Conservation (phyloP, 176 grass and related monocot genomes). For the Dactylis glomerata region DNA sequence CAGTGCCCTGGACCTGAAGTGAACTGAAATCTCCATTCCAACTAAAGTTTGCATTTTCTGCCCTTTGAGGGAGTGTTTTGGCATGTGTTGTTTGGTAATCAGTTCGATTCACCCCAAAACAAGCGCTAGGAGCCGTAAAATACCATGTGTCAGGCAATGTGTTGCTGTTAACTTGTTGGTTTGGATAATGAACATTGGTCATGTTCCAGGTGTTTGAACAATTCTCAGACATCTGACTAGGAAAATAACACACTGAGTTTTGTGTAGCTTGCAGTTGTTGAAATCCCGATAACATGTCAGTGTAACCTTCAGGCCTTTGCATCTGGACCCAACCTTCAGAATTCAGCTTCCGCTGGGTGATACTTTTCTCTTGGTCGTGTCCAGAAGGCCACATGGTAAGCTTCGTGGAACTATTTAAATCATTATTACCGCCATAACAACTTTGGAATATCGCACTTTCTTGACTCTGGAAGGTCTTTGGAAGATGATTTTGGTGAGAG, state of each 20-base stretch:
- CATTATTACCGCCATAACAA: slow-evolving; percentile 13
- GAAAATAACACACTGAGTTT: slow-evolving; percentile 26
- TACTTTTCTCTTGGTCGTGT: slow-evolving; percentile 40
- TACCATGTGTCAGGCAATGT: slow-evolving; percentile 39
- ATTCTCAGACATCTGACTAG: slow-evolving; percentile 38
- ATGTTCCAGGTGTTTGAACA: slow-evolving; percentile 27
- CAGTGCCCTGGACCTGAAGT: slow-evolving; percentile 26
- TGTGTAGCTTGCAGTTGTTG: slow-evolving; percentile 30
- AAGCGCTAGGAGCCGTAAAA: slow-evolving; percentile 37
- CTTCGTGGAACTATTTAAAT: slow-evolving; percentile 42
- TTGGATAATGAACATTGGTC: slow-evolving; percentile 30
- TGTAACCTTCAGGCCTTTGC: slow-evolving; percentile 28
- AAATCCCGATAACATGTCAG: slow-evolving; percentile 43
- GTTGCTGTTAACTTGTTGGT: slow-evolving; percentile 30
- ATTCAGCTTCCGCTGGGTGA: slow-evolving; percentile 13
- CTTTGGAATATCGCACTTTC: slow-evolving; percentile 47
- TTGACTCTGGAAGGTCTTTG: slow-evolving; percentile 62
- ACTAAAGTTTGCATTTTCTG: slow-evolving; percentile 29
- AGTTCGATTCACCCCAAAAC: slow-evolving; percentile 20
- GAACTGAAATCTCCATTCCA: slow-evolving; percentile 32
- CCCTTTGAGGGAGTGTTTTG: slow-evolving; percentile 16
- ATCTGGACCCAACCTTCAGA: slow-evolving; percentile 18
- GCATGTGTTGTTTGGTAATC: slow-evolving; percentile 8
- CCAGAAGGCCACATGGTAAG: slow-evolving; percentile 42
- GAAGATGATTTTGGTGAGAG: slow-evolving; percentile 34